Conservation (phyloP, 176 grass and related monocot genomes). For the Raddia guianensis region DNA sequence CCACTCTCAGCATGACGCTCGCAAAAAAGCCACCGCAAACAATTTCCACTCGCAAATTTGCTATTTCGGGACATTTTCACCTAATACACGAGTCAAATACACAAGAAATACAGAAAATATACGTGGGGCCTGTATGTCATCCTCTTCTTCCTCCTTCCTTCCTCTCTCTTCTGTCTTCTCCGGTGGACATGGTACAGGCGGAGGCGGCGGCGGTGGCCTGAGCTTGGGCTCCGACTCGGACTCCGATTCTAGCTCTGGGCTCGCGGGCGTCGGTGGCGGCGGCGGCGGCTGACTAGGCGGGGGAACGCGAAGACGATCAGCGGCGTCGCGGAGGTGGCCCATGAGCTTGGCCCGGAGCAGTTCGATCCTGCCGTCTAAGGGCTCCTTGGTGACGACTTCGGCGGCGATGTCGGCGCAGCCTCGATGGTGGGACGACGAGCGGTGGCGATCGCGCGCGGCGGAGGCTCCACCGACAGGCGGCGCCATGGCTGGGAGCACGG, state of each 20-base stretch:
- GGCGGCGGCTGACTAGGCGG: background rate
- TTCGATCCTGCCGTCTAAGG: constrained; percentile 46
- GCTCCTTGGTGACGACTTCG: background rate
- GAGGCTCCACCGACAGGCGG: background rate
- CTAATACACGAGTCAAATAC: too few species aligned
- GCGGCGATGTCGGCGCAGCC: background rate
- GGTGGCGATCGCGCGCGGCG: constrained; percentile 15
- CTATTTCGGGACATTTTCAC: too few species aligned
- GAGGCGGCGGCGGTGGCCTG: constrained; percentile 2
- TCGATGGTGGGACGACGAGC: constrained; percentile 13
- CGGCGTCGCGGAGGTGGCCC: constrained; percentile 73
- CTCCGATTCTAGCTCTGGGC: background rate
- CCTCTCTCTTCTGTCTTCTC: too few species aligned
- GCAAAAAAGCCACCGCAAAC: too few species aligned
- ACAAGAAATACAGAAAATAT: too few species aligned
- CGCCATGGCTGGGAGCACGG: background rate
- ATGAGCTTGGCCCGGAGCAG: constrained; percentile 66
- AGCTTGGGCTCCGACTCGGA: background rate
- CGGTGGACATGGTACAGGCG: background rate
- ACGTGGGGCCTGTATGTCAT: too few species aligned
- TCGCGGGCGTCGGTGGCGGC: background rate
- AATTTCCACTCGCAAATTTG: too few species aligned
- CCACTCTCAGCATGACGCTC: too few species aligned
- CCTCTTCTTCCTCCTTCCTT: too few species aligned
- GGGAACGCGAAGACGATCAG: constrained; percentile 48